Conservation (phyloP, 257 asterid species). For the Nicotiana paniculata region DNA sequence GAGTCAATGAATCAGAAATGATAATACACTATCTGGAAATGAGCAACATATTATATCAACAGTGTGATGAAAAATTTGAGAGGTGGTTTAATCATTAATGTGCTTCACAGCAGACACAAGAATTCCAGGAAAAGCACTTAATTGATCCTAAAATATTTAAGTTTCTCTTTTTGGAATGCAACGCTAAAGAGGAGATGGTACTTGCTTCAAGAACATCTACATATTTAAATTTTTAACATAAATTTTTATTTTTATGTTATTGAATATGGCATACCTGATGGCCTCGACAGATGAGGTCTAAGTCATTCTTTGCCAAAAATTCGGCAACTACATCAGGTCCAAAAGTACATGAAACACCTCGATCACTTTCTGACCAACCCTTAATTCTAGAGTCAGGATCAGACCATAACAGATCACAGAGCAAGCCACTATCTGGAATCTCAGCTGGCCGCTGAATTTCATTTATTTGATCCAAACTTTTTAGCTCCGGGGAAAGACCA, state of each 20-base stretch:
- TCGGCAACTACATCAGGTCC: conserved; percentile 49
- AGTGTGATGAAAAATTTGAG: background rate
- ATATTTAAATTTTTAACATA: background rate
- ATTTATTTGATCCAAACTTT: conserved; percentile 35
- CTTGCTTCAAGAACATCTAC: background rate
- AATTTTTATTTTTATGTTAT: no score
- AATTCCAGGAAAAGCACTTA: background rate
- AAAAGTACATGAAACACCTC: conserved; percentile 58
- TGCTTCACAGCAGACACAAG: background rate
- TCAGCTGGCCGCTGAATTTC: conserved; percentile 45
- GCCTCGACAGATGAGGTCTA: conserved; percentile 57
- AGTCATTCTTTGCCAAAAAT: conserved; percentile 38
- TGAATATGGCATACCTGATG: conserved; percentile 35
- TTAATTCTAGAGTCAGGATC: conserved; percentile 38
- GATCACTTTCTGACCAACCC: conserved; percentile 54
- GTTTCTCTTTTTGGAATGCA: background rate
- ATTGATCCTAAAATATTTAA: background rate
- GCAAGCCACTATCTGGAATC: conserved; percentile 45
- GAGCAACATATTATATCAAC: background rate
- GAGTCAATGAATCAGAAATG: background rate
- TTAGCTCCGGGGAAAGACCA: conserved; percentile 48
- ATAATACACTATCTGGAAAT: background rate
- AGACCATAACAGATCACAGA: conserved; percentile 55
- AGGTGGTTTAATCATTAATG: no score
- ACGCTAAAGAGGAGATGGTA: background rate